Percentiles rank a stretch among this genome's conserved stretches.
Evolutionary conservation across 371 early-diverging fungal genomes (phyloP).

Genomic region (Mucor lusitanicus): DNA sequence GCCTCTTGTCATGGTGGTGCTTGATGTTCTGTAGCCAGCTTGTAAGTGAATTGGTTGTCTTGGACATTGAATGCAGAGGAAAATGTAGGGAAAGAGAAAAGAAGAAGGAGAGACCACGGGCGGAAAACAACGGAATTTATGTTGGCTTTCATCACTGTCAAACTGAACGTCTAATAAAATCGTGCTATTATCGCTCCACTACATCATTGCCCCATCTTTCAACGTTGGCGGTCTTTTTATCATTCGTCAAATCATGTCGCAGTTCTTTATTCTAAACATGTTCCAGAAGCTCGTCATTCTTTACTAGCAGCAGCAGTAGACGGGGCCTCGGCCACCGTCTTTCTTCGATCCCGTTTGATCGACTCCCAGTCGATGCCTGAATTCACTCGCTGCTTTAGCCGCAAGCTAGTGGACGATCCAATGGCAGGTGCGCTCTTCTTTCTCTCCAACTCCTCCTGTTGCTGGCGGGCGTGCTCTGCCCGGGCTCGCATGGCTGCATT

Average conservation of each 20-base stretch:
- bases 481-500: constrained; percentile 50
- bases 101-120: neutral
- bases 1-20: neutral
- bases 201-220: neutral
- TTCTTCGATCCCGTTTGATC: constrained; percentile 37
- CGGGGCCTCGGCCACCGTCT: constrained; percentile 14
- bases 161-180: neutral
- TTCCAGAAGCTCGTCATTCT: neutral
- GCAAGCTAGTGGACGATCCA: constrained; percentile 9
- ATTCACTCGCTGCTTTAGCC: constrained; percentile 35
- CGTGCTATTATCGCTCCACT: neutral
- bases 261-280: neutral
- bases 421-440: constrained; percentile 17
- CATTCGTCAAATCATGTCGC: neutral
- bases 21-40: constrained; percentile 11
- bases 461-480: constrained; percentile 41
- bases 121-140: neutral
- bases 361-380: constrained; percentile 41
- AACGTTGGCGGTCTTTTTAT: neutral
- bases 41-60: neutral
- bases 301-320: neutral
- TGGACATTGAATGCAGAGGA: neutral
- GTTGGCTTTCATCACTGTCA: neutral
- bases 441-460: constrained; percentile 35
- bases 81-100: neutral